Conservation (phyloP, 2,329 filamentous ascomycete species). For the Colletotrichum siamense region DNA sequence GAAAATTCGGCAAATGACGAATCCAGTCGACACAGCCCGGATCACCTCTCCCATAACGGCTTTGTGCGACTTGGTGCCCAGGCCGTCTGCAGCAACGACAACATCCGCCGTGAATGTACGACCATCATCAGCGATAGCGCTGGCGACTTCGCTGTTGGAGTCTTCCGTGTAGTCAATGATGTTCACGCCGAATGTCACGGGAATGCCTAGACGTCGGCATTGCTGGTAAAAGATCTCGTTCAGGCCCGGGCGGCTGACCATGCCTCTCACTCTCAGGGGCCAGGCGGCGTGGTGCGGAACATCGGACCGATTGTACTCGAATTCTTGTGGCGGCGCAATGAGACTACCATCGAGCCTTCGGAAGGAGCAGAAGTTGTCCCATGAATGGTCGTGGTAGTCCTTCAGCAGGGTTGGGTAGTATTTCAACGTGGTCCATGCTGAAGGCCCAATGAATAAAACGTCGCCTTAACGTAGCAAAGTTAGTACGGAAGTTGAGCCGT, state of each 20-base stretch:
- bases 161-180: neutral
- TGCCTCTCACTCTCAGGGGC: neutral
- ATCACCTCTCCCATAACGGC: neutral
- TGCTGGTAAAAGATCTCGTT: neutral
- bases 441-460: neutral
- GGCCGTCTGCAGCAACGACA: slow-evolving; percentile 1
- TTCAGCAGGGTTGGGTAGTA: neutral
- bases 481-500: neutral
- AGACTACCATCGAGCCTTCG: neutral
- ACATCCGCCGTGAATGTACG: neutral
- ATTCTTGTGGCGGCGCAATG: neutral
- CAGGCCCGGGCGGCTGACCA: neutral
- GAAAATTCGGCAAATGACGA: neutral
- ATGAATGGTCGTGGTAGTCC: neutral
- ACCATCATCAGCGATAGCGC: neutral
- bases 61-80: neutral
- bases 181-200: neutral
- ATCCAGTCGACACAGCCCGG: neutral
- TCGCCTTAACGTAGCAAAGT: neutral
- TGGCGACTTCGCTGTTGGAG: neutral
- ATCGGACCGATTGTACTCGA: neutral
- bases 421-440: neutral
- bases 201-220: neutral
- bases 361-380: neutral
- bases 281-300: neutral